These are phyloP conservation scores for Aureobasidium uvarum DNA, from an alignment of 2,329 filamentous ascomycete genomes.

Conservation along the genomic window DNA sequence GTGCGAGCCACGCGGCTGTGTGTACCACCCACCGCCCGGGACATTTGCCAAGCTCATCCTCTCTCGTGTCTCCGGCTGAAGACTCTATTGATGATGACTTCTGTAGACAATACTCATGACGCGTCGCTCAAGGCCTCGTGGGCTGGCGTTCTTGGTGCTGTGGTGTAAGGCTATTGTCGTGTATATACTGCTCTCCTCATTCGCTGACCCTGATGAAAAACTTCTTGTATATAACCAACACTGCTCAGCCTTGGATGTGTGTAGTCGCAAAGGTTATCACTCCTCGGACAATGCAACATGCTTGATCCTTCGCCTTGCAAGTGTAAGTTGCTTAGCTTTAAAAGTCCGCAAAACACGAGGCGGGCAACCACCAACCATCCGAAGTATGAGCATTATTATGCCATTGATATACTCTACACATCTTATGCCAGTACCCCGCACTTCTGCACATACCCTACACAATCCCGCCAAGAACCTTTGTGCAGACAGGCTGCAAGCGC, in stretches of 20 bases:
- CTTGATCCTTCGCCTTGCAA: neutral
- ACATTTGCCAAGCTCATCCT: neutral
- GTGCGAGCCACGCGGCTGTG: constrained; percentile 21
- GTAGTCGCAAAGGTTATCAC: neutral
- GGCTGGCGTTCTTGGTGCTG: neutral
- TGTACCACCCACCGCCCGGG: neutral
- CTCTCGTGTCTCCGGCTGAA: constrained; percentile 4
- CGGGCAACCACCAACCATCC: too few relatives aligned
- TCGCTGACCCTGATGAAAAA: neutral
- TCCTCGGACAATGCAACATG: neutral
- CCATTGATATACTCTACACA: neutral
- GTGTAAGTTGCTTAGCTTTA: neutral
- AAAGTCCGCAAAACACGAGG: neutral
- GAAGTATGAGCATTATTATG: too few relatives aligned
- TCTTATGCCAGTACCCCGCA: neutral
- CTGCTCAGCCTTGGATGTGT: neutral
- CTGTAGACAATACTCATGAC: neutral
- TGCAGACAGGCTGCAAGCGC: neutral
- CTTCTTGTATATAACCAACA: neutral
- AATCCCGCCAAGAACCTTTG: neutral
- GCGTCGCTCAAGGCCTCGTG: constrained; percentile 7
- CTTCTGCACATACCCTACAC: neutral
- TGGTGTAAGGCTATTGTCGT: constrained; percentile 7
- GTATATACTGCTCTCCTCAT: neutral
- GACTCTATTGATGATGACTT: neutral